Percentiles rank a stretch among this genome's conserved stretches.
Conservation (phyloP, 2,329 filamentous ascomycete genomes). For the Calonectria crousiana region DNA sequence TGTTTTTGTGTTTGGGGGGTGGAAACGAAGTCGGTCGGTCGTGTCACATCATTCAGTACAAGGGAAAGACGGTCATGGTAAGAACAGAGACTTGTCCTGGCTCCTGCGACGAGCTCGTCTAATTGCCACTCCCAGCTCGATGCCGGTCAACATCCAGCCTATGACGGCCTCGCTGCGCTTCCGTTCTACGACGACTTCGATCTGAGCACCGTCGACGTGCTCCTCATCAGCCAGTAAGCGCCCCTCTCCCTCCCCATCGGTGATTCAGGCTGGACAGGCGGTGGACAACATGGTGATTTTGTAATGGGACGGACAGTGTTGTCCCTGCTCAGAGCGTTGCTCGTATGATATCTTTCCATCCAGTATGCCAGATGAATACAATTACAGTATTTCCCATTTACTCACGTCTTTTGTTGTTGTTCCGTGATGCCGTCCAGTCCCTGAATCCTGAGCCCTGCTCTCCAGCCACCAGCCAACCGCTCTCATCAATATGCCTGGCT, state of each 20-base stretch:
- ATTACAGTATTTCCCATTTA: slow-evolving; percentile 46
- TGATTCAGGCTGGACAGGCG: slow-evolving; percentile 45
- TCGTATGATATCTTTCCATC: slow-evolving; percentile 44
- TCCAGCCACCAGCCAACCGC: slow-evolving; percentile 25
- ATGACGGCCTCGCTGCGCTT: slow-evolving; percentile 91
- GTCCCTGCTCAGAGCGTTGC: slow-evolving; percentile 30
- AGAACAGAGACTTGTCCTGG: slow-evolving; percentile 23
- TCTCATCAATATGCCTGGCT: slow-evolving; percentile 36
- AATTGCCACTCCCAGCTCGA: slow-evolving; percentile 75
- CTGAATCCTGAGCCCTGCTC: slow-evolving; percentile 28
- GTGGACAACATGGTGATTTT: slow-evolving; percentile 44
- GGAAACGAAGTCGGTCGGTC: slow-evolving; percentile 98
- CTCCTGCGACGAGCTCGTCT: slow-evolving; percentile 26
- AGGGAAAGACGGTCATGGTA: slow-evolving; percentile 99
- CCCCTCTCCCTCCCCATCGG: slow-evolving; percentile 35
- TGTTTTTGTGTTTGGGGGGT: slow-evolving; percentile 93
- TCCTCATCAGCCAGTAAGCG: slow-evolving; percentile 98
- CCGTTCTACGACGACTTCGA: slow-evolving; percentile 99
- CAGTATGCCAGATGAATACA: slow-evolving; percentile 55
- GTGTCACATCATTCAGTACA: slow-evolving; percentile 98
- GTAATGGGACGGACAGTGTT: slow-evolving; percentile 40
- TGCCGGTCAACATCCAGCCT: slow-evolving; percentile 95
- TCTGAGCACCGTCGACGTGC: slow-evolving; percentile 94
- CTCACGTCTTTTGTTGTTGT: slow-evolving; percentile 40
- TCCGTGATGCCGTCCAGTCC: slow-evolving; percentile 45